Evolutionary conservation across 495 filamentous ascomycete species (phyloP).

Genomic region (Hamigera avellanea): DNA sequence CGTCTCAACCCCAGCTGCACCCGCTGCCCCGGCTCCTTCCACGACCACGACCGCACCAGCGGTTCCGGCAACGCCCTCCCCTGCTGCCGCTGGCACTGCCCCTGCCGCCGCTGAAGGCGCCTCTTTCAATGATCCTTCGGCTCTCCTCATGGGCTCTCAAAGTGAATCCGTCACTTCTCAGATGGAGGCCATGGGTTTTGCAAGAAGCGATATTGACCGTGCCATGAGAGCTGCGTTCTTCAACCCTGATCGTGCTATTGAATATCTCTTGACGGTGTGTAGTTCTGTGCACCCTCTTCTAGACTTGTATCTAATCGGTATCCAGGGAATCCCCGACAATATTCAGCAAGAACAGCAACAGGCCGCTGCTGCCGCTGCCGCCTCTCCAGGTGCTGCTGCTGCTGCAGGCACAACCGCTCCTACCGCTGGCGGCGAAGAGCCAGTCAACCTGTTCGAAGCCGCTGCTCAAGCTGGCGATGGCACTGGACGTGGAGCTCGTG

Average conservation of each 20-base stretch:
- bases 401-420: constrained; percentile 27
- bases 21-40: constrained; percentile 62
- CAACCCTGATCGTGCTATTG: constrained; percentile 94
- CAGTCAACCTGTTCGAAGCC: constrained; percentile 89
- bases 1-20: constrained; percentile 39
- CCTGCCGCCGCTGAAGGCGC: constrained; percentile 23
- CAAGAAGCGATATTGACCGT: constrained; percentile 71
- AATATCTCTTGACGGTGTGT: constrained; percentile 82
- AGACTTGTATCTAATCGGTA: constrained; percentile 3
- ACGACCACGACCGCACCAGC: constrained; percentile 44
- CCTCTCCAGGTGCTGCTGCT: constrained; percentile 17
- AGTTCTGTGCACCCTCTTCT: constrained; percentile 1
- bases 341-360: constrained; percentile 59
- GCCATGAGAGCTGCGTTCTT: constrained; percentile 94
- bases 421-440: constrained; percentile 45
- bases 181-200: constrained; percentile 96
- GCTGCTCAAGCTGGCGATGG: constrained; percentile 64
- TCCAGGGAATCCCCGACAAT: constrained; percentile 80
- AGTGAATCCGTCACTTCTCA: constrained; percentile 79
- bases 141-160: constrained; percentile 72
- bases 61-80: constrained; percentile 54
- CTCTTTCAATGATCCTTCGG: constrained; percentile 62
- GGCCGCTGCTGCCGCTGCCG: constrained; percentile 25
- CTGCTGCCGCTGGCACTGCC: constrained; percentile 47
- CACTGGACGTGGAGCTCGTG: constrained; percentile 36